A percentile compares a stretch with the other conserved stretches of the same genome.
Evolutionary conservation across 768 basidiomycete genomes (phyloP).

Genomic region (Harrya chromipes): DNA sequence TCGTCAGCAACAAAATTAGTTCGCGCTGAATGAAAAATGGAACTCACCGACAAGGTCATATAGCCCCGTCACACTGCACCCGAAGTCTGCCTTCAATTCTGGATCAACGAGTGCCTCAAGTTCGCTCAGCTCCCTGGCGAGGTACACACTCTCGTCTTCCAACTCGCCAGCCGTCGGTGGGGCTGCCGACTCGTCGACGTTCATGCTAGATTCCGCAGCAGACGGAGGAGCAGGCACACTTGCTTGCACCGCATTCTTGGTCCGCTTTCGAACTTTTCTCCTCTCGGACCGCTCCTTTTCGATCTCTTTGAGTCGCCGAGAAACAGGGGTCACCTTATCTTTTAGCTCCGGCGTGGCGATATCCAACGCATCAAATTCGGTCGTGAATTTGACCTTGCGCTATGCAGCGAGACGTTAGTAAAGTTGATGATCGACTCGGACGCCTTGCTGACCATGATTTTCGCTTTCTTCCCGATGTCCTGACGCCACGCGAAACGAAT

Average conservation of each 20-base stretch:
- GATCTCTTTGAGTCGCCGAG: slow-evolving; percentile 69
- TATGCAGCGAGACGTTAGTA: slow-evolving; percentile 24
- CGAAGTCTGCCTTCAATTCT: slow-evolving; percentile 63
- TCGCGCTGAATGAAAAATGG: background rate
- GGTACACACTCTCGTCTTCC: slow-evolving; percentile 62
- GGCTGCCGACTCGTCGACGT: slow-evolving; percentile 45
- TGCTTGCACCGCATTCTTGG: slow-evolving; percentile 40
- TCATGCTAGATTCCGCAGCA: slow-evolving; percentile 30
- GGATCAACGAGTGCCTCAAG: slow-evolving; percentile 63
- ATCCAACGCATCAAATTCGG: slow-evolving; percentile 84
- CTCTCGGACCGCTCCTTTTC: slow-evolving; percentile 85
- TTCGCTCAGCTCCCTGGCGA: slow-evolving; percentile 62
- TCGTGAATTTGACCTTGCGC: slow-evolving; percentile 91
- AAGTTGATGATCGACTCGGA: background rate
- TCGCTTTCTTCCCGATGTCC: slow-evolving; percentile 90
- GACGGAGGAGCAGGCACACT: slow-evolving; percentile 20
- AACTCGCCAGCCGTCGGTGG: slow-evolving; percentile 34
- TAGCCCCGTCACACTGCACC: slow-evolving; percentile 73
- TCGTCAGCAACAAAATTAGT: background rate
- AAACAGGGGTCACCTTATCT: slow-evolving; percentile 65
- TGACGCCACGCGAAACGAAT: slow-evolving; percentile 94
- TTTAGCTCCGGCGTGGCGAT: slow-evolving; percentile 78
- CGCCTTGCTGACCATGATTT: slow-evolving; percentile 75
- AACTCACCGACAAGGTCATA: slow-evolving; percentile 88
- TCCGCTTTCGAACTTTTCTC: slow-evolving; percentile 74